Evolutionary conservation across 176 grass and related monocot species (phyloP), one percentile per base, ranked within the genome.

Genomic region (Elaeis guineensis): DNA sequence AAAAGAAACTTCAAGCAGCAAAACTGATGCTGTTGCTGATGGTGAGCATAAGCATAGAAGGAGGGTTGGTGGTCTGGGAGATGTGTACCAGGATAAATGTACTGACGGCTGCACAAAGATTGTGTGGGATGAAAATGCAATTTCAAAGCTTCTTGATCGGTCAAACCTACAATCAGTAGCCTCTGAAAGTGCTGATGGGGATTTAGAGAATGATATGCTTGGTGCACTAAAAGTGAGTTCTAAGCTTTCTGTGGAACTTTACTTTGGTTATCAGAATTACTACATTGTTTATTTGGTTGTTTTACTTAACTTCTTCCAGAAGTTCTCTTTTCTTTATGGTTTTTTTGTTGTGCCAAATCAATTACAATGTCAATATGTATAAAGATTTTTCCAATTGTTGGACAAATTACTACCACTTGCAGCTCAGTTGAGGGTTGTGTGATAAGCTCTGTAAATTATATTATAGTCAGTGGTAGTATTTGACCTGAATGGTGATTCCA

Each of bases 81-180:
- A 98, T 81, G 93, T 98, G 44, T 98, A 98, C 58, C 80, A 92
- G 57, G 93, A 98, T 75, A 98, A 83, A 75, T 98, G 93, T 78
- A 63, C 80, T 70, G 84, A 71, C 65, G 69, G 84, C 72, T 91
- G 77, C 72, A 78, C 72, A 19, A 98, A 85, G 55, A 65, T 86
- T 69, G 44, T 89, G 56, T 98, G 93, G 93, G 93, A 98, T 80
- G 93, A 98, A 80, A 89, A 78, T 79, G 82, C 93, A 63, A 88
- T 98, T 69, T 55, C 75, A 66, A 98, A 89, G 66, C 76, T 98
- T 64, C 93, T 98, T 78, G 93, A 98, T 74, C 82, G 93, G 58
- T 92, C 93, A 17, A 75, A 89, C 63, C 84, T 98, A 57, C 88
- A 89, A 78, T 92, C 76, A 64, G 77, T 69, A 56, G 67, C 75